phyloP scores from a whole-genome alignment of 1,139 yeast species.

The Maudiozyma humilis region DNA sequence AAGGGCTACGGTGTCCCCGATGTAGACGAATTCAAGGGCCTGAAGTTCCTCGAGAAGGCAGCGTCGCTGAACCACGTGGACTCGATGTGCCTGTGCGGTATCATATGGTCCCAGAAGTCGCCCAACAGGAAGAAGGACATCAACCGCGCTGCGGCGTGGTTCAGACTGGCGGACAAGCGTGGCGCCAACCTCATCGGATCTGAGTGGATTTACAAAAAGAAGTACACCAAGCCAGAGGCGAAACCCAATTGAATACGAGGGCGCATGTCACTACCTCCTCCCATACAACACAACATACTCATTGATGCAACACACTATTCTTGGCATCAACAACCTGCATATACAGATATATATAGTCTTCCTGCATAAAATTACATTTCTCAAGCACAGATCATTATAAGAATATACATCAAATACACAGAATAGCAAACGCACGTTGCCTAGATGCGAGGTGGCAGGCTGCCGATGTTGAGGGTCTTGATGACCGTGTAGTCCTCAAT shows the following conservation, averaged over 20 bases:
- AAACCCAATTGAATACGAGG: neutral
- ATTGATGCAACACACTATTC: neutral
- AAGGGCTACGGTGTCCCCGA: constrained; percentile 53
- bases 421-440: too few relatives aligned
- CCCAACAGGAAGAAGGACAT: constrained; percentile 52
- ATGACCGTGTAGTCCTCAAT: constrained; percentile 63
- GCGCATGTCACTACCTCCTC: neutral
- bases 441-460: constrained; percentile 8
- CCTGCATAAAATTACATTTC: too few relatives aligned
- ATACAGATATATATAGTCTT: too few relatives aligned
- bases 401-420: too few relatives aligned
- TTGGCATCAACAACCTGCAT: neutral
- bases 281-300: neutral
- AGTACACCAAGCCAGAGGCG: constrained; percentile 38
- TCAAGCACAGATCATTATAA: too few relatives aligned
- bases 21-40: constrained; percentile 48
- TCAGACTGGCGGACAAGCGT: constrained; percentile 54
- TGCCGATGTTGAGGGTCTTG: constrained; percentile 51
- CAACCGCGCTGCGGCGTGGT: constrained; percentile 62
- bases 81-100: constrained; percentile 67
- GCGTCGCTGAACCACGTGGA: constrained; percentile 63
- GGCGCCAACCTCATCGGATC: constrained; percentile 64
- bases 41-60: constrained; percentile 55
- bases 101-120: constrained; percentile 55
- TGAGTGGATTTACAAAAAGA: constrained; percentile 71